Evolutionary conservation across 768 basidiomycete species (phyloP).

Genomic region (Floccularia luteovirens): DNA sequence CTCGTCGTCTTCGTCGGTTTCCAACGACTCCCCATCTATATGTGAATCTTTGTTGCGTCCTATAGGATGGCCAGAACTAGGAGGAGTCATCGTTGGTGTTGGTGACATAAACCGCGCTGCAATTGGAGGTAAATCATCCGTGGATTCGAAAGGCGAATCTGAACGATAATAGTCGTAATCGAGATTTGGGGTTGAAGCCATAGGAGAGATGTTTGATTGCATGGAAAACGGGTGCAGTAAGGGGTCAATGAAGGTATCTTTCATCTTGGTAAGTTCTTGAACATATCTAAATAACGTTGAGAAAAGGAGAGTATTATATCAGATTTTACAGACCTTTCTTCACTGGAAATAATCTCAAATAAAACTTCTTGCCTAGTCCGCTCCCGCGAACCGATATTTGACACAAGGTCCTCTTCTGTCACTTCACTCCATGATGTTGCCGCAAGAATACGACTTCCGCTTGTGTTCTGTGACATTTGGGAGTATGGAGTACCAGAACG

Average conservation of each 20-base stretch:
- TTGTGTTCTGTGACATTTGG: slow-evolving; percentile 55
- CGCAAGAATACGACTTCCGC: slow-evolving; percentile 67
- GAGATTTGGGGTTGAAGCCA: slow-evolving; percentile 47
- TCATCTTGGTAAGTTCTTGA: slow-evolving; percentile 82
- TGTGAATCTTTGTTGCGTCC: slow-evolving; percentile 47
- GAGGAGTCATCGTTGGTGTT: slow-evolving; percentile 33
- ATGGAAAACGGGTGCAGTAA: slow-evolving; percentile 78
- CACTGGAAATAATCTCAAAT: slow-evolving; percentile 94
- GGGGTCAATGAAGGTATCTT: slow-evolving; percentile 87
- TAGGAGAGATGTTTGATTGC: slow-evolving; percentile 35
- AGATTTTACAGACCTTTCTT: slow-evolving; percentile 68
- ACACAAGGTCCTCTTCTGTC: slow-evolving; percentile 90
- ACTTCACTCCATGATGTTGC: slow-evolving; percentile 89
- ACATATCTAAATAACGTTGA: slow-evolving; percentile 65
- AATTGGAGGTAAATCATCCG: slow-evolving; percentile 76
- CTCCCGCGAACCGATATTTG: slow-evolving; percentile 88
- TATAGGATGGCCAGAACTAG: slow-evolving; percentile 17
- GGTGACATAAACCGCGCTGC: slow-evolving; percentile 90
- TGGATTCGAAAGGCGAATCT: slow-evolving; percentile 65
- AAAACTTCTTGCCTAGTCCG: slow-evolving; percentile 94
- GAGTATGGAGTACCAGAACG: slow-evolving; percentile 82
- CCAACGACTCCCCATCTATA: slow-evolving; percentile 63
- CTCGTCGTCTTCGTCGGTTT: slow-evolving; percentile 69
- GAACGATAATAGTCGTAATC: slow-evolving; percentile 68
- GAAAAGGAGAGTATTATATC: neutral